These are phyloP conservation scores for Daldinia sp. DNA, from an alignment of 2,329 filamentous ascomycete species.

Conservation along the genomic window DNA sequence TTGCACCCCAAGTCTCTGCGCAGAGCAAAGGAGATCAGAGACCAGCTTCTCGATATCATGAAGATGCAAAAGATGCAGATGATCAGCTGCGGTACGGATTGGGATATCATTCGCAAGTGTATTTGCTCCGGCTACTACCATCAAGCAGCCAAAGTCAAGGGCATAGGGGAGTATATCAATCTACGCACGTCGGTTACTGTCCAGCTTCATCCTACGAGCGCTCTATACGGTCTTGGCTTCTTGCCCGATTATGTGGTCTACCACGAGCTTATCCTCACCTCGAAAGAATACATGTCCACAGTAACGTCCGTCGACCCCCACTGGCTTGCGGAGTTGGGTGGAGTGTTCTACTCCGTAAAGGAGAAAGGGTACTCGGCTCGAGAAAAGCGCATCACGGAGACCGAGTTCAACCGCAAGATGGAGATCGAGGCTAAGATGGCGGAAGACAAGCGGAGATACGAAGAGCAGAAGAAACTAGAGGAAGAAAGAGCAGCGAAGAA, in stretches of 20 bases:
- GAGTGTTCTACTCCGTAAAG: slow-evolving; percentile 97
- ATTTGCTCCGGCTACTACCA: slow-evolving; percentile 99
- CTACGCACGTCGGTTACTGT: slow-evolving; percentile 93
- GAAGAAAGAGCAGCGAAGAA: slow-evolving; percentile 61
- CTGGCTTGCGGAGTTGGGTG: slow-evolving; percentile 96
- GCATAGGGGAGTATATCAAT: slow-evolving; percentile 97
- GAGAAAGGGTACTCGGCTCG: slow-evolving; percentile 94
- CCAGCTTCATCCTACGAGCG: slow-evolving; percentile 92
- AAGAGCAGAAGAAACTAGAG: slow-evolving; percentile 66
- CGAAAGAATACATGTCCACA: slow-evolving; percentile 97
- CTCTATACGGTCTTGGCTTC: slow-evolving; percentile 92
- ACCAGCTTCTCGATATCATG: slow-evolving; percentile 95
- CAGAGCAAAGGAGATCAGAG: slow-evolving; percentile 91
- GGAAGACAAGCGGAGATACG: slow-evolving; percentile 79
- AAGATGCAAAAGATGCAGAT: slow-evolving; percentile 91
- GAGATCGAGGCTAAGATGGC: slow-evolving; percentile 95
- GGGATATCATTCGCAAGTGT: slow-evolving; percentile 94
- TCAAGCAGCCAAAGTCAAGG: slow-evolving; percentile 95
- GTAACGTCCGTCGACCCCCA: slow-evolving; percentile 96
- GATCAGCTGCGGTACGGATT: slow-evolving; percentile 92
- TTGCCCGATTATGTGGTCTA: slow-evolving; percentile 98
- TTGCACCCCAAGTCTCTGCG: slow-evolving; percentile 94
- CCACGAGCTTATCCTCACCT: slow-evolving; percentile 96
- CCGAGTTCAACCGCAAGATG: slow-evolving; percentile 91
- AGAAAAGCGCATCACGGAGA: slow-evolving; percentile 88